phyloP scores from a whole-genome alignment of 2,329 filamentous ascomycete species.

The Trichoderma guizhouense region DNA sequence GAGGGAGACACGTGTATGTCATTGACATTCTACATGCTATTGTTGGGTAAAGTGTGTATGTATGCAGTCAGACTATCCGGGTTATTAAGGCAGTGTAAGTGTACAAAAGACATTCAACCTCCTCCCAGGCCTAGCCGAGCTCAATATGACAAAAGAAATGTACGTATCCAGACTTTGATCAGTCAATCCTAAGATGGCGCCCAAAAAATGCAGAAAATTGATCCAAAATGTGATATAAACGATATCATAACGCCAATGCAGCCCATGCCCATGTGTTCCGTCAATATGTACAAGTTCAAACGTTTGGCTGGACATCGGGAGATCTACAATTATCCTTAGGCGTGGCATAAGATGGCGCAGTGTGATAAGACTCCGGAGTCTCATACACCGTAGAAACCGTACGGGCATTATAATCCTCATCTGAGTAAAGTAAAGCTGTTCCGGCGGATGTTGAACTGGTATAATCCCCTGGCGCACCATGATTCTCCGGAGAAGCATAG shows the following conservation, averaged over 20 bases:
- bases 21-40: not conserved
- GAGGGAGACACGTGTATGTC: not conserved
- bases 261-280: not conserved
- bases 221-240: not conserved
- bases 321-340: not conserved
- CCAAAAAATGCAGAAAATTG: not conserved
- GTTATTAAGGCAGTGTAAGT: not conserved
- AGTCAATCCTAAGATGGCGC: not conserved
- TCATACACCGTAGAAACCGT: not conserved
- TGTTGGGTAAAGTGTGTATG: not conserved
- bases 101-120: not conserved
- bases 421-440: not conserved
- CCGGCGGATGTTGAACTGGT: accelerated
- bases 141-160: not conserved
- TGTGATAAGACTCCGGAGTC: not conserved
- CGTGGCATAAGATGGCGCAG: not conserved
- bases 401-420: not conserved
- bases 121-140: not conserved
- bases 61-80: not conserved
- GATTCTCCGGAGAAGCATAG: not conserved
- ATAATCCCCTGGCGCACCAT: not conserved
- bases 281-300: not conserved
- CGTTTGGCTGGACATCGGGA: not conserved
- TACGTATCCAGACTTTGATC: not conserved
- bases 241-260: not conserved